phyloP scores from a whole-genome alignment of 208 protist species.

The Acanthamoeba rhysodes region DNA sequence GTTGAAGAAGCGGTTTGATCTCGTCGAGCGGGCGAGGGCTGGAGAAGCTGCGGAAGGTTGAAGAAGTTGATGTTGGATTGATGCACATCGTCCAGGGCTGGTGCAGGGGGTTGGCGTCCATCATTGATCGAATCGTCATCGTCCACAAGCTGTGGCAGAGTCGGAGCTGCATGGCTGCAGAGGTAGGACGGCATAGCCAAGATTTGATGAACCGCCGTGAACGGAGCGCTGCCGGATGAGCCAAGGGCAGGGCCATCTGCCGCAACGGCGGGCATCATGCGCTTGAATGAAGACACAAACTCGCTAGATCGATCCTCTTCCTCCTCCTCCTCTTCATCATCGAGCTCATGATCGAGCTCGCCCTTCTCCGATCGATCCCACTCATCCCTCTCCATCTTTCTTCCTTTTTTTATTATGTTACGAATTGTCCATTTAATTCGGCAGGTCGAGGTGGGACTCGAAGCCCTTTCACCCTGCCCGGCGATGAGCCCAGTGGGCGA shows the following conservation, averaged over 20 bases:
- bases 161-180: neutral
- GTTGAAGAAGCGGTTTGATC: neutral
- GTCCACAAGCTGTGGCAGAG: neutral
- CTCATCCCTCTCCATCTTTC: neutral
- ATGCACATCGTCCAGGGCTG: neutral
- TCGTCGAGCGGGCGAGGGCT: neutral
- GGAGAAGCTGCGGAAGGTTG: neutral
- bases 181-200: constrained; percentile 9
- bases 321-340: constrained; percentile 2
- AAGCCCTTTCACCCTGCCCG: too few species aligned
- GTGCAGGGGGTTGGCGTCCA: neutral
- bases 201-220: neutral
- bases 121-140: neutral
- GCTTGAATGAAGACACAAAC: constrained; percentile 10
- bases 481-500: too few species aligned
- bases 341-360: constrained; percentile 29
- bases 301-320: neutral
- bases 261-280: neutral
- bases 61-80: constrained; percentile 56
- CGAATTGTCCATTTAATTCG: too few species aligned
- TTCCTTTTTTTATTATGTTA: too few species aligned
- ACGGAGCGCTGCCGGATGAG: neutral
- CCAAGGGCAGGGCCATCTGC: neutral
- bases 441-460: too few species aligned
- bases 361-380: neutral